These are phyloP conservation scores for Aspergillus sp. DNA, from an alignment of 2,329 filamentous ascomycete species.

Conservation along the genomic window DNA sequence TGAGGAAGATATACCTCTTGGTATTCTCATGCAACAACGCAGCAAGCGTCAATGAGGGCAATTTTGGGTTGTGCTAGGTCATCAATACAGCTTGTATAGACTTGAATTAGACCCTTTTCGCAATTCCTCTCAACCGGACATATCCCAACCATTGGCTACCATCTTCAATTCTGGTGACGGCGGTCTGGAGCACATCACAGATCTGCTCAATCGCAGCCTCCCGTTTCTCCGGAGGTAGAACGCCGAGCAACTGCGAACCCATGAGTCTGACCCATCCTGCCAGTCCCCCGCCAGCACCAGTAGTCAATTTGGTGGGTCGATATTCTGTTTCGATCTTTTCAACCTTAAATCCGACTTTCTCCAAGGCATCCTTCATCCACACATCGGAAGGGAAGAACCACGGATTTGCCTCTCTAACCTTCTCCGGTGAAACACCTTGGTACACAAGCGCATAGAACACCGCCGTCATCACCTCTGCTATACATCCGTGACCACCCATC, in stretches of 20 bases:
- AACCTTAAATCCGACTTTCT: slow-evolving; percentile 41
- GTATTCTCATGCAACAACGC: slow-evolving; percentile 46
- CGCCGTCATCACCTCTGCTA: slow-evolving; percentile 58
- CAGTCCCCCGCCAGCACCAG: slow-evolving; percentile 47
- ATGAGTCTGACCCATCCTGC: slow-evolving; percentile 64
- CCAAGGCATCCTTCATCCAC: slow-evolving; percentile 47
- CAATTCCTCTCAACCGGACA: slow-evolving; percentile 41
- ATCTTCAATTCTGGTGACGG: slow-evolving; percentile 54
- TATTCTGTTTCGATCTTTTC: slow-evolving; percentile 59
- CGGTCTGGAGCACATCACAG: slow-evolving; percentile 49
- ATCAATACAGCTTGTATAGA: background rate
- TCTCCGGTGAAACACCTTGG: slow-evolving; percentile 47
- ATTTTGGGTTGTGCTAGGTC: background rate
- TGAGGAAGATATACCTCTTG: slow-evolving; percentile 57
- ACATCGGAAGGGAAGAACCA: slow-evolving; percentile 69
- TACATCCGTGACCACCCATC: slow-evolving; percentile 67
- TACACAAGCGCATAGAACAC: slow-evolving; percentile 50
- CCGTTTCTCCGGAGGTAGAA: slow-evolving; percentile 42
- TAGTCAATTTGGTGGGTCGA: slow-evolving; percentile 53
- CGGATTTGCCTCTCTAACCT: slow-evolving; percentile 50
- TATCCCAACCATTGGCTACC: slow-evolving; percentile 49
- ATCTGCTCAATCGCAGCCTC: slow-evolving; percentile 53
- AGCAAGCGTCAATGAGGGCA: slow-evolving; percentile 9
- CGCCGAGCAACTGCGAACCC: slow-evolving; percentile 56
- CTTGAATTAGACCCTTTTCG: slow-evolving; percentile 22